phyloP scores from a whole-genome alignment of 2,329 filamentous ascomycete genomes.

The Colletotrichum neosansevieriae region DNA sequence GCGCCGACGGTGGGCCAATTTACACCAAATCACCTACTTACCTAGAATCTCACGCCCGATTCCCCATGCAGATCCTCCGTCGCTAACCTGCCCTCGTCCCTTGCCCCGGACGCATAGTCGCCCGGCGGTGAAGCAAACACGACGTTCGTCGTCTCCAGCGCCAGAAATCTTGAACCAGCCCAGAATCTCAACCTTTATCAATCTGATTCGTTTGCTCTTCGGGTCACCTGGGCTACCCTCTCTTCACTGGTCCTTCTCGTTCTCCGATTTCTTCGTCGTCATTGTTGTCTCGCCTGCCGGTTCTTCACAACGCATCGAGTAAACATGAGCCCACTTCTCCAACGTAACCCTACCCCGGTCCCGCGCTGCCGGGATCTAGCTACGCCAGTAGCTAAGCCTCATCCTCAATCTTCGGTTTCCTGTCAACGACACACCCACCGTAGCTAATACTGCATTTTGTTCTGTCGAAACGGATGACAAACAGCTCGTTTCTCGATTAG shows the following conservation, averaged over 20 bases:
- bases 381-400: conserved; percentile 24
- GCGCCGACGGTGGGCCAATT: conserved; percentile 8
- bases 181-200: neutral
- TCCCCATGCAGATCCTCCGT: conserved; percentile 1
- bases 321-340: conserved; percentile 33
- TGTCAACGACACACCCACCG: neutral
- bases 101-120: conserved; percentile 5
- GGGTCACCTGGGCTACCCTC: neutral
- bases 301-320: conserved; percentile 17
- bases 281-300: conserved; percentile 14
- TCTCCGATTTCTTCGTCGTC: neutral
- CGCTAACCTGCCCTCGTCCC: neutral
- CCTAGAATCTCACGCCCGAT: conserved; percentile 5
- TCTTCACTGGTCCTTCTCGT: neutral
- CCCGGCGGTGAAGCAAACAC: conserved; percentile 17
- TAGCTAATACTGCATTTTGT: neutral
- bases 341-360: conserved; percentile 4
- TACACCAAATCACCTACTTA: neutral
- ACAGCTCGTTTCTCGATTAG: neutral
- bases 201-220: conserved; percentile 7
- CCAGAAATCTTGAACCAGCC: conserved; percentile 10
- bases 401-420: conserved; percentile 4
- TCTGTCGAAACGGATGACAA: neutral
- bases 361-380: conserved; percentile 13
- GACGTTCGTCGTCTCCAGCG: neutral